A percentile compares a stretch with the other conserved stretches of the same genome.
Evolutionary conservation across 2,329 filamentous ascomycete genomes (phyloP).

Genomic region (Trichophyton rubrum): DNA sequence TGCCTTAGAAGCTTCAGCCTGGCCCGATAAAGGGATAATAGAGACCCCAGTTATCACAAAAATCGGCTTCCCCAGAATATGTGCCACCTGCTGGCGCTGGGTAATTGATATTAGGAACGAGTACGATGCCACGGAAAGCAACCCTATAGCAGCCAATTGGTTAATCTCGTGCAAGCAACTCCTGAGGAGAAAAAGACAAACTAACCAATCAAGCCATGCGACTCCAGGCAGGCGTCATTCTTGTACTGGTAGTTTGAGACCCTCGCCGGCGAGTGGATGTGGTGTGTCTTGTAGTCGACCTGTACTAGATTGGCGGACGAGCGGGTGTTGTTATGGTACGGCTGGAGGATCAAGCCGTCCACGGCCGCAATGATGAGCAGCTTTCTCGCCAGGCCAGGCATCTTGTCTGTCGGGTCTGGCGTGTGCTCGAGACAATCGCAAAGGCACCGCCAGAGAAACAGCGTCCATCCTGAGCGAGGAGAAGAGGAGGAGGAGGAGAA

Average conservation of each 20-base stretch:
- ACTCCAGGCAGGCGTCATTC: constrained; percentile 33
- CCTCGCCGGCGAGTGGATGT: constrained; percentile 37
- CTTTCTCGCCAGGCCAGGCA: constrained; percentile 70
- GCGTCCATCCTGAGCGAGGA: neutral
- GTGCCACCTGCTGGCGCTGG: constrained; percentile 74
- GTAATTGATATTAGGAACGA: constrained; percentile 82
- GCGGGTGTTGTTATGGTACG: constrained; percentile 41
- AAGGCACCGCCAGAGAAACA: neutral
- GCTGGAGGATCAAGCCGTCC: constrained; percentile 73
- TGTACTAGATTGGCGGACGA: constrained; percentile 34
- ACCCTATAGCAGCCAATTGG: constrained; percentile 42
- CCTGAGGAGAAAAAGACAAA: constrained; percentile 1
- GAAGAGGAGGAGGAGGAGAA: neutral
- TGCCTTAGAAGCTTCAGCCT: constrained; percentile 58
- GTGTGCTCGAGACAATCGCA: neutral
- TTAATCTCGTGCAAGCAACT: neutral
- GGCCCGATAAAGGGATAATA: constrained; percentile 74
- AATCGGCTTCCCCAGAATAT: constrained; percentile 66
- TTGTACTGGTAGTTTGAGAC: constrained; percentile 19
- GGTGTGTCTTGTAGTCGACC: constrained; percentile 55
- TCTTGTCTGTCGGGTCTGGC: constrained; percentile 24
- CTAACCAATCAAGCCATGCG: constrained; percentile 46
- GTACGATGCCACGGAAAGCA: constrained; percentile 68
- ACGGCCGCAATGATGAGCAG: constrained; percentile 66
- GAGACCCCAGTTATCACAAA: constrained; percentile 83